Evolutionary conservation across 192 early-diverging fungal genomes (phyloP).

Genomic region (Obelidium mucronatum): DNA sequence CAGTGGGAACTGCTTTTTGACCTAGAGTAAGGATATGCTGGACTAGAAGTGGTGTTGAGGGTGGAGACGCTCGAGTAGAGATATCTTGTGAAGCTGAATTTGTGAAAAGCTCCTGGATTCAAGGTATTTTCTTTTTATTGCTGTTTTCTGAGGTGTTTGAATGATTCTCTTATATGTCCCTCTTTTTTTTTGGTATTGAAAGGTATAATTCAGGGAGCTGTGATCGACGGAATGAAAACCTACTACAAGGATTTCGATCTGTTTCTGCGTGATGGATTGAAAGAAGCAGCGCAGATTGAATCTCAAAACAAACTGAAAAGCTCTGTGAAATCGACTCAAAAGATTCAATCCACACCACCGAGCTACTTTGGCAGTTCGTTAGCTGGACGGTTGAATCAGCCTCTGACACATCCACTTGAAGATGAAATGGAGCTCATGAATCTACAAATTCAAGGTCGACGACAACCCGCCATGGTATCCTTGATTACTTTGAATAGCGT

Average conservation of each 20-base stretch:
- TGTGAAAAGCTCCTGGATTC: slow-evolving; percentile 52
- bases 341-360: not conserved
- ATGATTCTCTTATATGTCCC: not conserved
- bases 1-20: slow-evolving; percentile 49
- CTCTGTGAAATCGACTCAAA: not conserved
- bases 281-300: not conserved
- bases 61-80: slow-evolving; percentile 16
- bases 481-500: not conserved
- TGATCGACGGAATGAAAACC: slow-evolving; percentile 49
- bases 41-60: not conserved
- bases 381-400: not conserved
- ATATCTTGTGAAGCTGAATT: slow-evolving; percentile 48
- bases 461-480: not conserved
- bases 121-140: slow-evolving; percentile 35
- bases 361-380: not conserved
- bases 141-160: not conserved
- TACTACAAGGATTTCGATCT: slow-evolving; percentile 45
- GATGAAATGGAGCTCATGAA: slow-evolving; percentile 27
- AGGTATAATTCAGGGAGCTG: slow-evolving; percentile 45
- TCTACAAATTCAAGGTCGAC: slow-evolving; percentile 9
- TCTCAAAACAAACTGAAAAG: not conserved
- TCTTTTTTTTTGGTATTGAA: not conserved
- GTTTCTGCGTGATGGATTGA: slow-evolving; percentile 6
- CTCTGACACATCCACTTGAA: slow-evolving; percentile 19
- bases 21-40: slow-evolving; percentile 42